A percentile compares a stretch with the other conserved stretches of the same genome.
These are phyloP conservation scores for Mortierella sp. DNA, from an alignment of 371 early-diverging fungal species.

Conservation along the genomic window DNA sequence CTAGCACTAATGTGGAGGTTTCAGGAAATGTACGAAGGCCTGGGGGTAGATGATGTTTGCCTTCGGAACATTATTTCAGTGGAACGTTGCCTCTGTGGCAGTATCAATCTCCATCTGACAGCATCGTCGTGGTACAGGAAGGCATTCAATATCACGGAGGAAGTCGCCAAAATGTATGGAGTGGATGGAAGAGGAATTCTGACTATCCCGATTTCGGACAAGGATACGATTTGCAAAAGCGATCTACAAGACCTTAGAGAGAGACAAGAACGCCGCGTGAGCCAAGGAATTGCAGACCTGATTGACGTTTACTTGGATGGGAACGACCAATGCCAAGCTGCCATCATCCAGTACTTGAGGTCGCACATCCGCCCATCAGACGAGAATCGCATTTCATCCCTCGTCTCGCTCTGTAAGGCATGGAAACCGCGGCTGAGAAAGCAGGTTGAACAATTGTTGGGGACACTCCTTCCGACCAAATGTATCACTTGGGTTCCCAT, in stretches of 20 bases:
- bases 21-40: not conserved
- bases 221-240: not conserved
- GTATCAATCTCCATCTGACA: not conserved
- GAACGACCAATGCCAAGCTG: not conserved
- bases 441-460: not conserved
- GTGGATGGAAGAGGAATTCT: not conserved
- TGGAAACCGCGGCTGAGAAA: not conserved
- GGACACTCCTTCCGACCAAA: not conserved
- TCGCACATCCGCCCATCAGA: not conserved
- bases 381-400: conserved; percentile 4
- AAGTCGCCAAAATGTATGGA: not conserved
- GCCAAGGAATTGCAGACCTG: not conserved
- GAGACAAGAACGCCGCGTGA: conserved; percentile 5
- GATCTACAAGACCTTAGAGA: conserved; percentile 9
- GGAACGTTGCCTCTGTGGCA: conserved; percentile 3
- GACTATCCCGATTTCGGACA: conserved; percentile 5
- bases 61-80: not conserved
- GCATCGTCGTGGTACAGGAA: not conserved
- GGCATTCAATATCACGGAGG: not conserved
- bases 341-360: conserved; percentile 7
- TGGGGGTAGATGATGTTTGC: not conserved
- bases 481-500: conserved; percentile 29
- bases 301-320: not conserved
- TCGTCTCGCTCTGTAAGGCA: conserved; percentile 1
- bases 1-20: conserved; percentile 9